phyloP scores from a whole-genome alignment of 1,284 basidiomycete species.

The Melampsora abietis-canadensis region DNA sequence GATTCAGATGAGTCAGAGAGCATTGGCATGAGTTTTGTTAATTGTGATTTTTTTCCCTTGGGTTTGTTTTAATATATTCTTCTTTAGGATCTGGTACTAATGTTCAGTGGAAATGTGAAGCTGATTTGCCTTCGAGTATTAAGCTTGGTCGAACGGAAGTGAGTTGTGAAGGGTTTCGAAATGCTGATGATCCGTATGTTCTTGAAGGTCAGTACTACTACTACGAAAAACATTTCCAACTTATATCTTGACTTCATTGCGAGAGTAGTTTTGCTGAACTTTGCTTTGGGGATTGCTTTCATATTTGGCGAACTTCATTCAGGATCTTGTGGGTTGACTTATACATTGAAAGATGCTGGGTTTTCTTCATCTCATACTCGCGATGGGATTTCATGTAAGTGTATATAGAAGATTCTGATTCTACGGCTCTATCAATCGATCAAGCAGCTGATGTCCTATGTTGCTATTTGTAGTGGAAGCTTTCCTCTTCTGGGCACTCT shows the following conservation, averaged over 20 bases:
- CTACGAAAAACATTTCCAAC: background rate
- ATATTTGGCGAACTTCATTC: conserved; percentile 55
- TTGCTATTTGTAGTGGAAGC: conserved; percentile 29
- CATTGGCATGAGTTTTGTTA: background rate
- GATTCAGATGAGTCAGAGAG: background rate
- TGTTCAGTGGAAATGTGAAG: conserved; percentile 65
- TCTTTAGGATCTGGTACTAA: conserved; percentile 28
- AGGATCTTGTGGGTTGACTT: conserved; percentile 48
- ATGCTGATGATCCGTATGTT: conserved; percentile 74
- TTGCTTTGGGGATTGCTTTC: conserved; percentile 73
- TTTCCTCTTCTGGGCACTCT: conserved; percentile 18
- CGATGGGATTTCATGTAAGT: background rate
- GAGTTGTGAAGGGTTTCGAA: conserved; percentile 81
- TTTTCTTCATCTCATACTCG: conserved; percentile 1
- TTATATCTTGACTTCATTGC: conserved; percentile 19
- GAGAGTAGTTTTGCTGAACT: conserved; percentile 68
- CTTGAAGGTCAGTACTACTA: conserved; percentile 65
- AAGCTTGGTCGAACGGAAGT: conserved; percentile 78
- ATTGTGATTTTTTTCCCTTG: background rate
- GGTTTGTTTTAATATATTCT: no score
- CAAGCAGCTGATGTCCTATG: conserved; percentile 20
- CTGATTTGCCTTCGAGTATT: conserved; percentile 75
- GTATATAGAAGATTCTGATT: background rate
- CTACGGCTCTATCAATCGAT: no score
- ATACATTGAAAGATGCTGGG: conserved; percentile 29